Conservation (phyloP, 1,284 basidiomycete species). For the Wolfiporia cocos region DNA sequence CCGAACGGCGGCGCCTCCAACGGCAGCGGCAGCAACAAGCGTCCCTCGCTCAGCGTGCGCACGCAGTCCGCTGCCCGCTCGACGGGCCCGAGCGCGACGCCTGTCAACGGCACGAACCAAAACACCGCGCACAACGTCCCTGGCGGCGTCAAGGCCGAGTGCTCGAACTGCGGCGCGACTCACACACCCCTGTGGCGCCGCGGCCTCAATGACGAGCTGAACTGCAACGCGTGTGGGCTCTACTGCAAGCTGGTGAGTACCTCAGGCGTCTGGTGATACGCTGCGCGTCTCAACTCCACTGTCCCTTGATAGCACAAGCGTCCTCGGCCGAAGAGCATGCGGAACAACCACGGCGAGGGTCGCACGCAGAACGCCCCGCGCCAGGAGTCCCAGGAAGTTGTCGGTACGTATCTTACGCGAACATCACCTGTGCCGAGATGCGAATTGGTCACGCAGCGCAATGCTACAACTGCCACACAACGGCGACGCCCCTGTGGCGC, state of each 20-base stretch:
- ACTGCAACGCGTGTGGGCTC: slow-evolving; percentile 78
- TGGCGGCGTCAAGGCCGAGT: slow-evolving; percentile 78
- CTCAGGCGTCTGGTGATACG: background rate
- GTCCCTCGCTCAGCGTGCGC: slow-evolving; percentile 53
- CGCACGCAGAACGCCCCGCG: slow-evolving; percentile 55
- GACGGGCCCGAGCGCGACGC: slow-evolving; percentile 56
- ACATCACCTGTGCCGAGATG: slow-evolving; percentile 12
- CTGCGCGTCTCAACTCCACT: slow-evolving; percentile 6
- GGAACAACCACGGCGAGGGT: slow-evolving; percentile 62
- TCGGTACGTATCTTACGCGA: slow-evolving; percentile 22
- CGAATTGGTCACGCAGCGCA: slow-evolving; percentile 42
- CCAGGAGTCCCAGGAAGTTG: slow-evolving; percentile 37
- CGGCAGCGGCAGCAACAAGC: slow-evolving; percentile 29
- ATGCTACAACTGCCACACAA: slow-evolving; percentile 88
- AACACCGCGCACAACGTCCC: slow-evolving; percentile 38
- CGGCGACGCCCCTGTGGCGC: slow-evolving; percentile 86
- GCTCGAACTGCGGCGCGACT: slow-evolving; percentile 78
- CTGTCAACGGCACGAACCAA: slow-evolving; percentile 41
- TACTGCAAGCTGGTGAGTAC: slow-evolving; percentile 72
- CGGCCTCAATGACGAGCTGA: slow-evolving; percentile 77
- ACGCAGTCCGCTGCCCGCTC: slow-evolving; percentile 40
- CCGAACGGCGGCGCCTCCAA: slow-evolving; percentile 31
- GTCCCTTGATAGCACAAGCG: slow-evolving; percentile 59
- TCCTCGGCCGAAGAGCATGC: slow-evolving; percentile 79
- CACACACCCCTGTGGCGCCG: slow-evolving; percentile 79